These are phyloP conservation scores for Fraxinus greggii DNA, from an alignment of 305 asterid species.

Conservation along the genomic window DNA sequence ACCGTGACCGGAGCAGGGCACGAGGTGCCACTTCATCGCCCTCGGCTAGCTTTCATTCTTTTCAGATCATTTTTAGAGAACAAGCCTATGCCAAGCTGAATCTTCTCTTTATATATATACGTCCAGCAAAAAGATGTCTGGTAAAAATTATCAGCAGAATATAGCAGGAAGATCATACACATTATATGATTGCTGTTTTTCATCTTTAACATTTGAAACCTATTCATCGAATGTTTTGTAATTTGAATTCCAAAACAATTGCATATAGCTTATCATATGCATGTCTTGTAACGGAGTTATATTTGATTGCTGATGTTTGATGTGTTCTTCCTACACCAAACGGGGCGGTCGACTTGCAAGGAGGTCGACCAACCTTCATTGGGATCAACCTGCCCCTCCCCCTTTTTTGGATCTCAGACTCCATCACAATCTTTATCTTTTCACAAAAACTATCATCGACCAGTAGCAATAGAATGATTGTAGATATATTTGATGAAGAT, in stretches of 20 bases:
- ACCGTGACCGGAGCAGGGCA: slow-evolving; percentile 93
- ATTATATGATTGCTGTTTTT: neutral
- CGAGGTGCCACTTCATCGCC: slow-evolving; percentile 95
- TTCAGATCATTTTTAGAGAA: slow-evolving; percentile 70
- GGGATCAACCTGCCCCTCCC: neutral
- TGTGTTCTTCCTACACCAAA: neutral
- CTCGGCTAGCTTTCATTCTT: slow-evolving; percentile 80
- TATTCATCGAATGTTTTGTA: neutral
- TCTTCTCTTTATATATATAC: neutral
- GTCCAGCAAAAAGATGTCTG: neutral
- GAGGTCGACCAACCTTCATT: neutral
- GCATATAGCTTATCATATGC: neutral
- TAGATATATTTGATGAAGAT: neutral
- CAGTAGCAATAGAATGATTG: neutral
- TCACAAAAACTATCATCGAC: neutral
- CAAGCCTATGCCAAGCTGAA: slow-evolving; percentile 64
- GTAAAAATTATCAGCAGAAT: neutral
- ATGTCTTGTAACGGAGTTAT: neutral
- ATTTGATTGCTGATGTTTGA: neutral
- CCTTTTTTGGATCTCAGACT: neutral
- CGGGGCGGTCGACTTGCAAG: neutral
- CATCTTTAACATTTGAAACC: neutral
- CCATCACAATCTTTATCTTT: neutral
- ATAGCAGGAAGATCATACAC: neutral
- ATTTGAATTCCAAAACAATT: neutral